These are phyloP conservation scores for Penicillium robsamsonii DNA, from an alignment of 495 filamentous ascomycete species.

Conservation along the genomic window DNA sequence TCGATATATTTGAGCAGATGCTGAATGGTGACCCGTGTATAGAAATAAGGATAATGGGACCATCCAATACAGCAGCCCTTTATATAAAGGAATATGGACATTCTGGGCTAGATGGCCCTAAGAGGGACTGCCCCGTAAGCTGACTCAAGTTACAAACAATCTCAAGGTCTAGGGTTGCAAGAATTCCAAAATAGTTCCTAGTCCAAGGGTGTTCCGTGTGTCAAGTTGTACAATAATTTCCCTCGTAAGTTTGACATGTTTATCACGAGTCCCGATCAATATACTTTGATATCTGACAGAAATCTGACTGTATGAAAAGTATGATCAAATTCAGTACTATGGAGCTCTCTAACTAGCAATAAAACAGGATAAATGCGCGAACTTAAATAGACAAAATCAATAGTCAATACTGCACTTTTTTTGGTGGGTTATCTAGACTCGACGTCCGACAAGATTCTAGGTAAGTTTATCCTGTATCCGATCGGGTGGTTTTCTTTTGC, in stretches of 20 bases:
- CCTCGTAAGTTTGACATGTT: not conserved
- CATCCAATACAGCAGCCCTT: not conserved
- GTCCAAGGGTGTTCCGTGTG: not conserved
- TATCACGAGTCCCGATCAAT: not conserved
- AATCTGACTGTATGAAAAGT: too few species aligned
- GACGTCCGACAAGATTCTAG: too few species aligned
- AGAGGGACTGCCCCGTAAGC: not conserved
- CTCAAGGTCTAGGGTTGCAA: not conserved
- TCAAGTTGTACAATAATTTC: not conserved
- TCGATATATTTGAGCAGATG: not conserved
- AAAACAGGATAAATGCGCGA: too few species aligned
- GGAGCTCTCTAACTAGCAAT: too few species aligned
- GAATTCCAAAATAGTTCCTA: not conserved
- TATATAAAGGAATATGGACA: not conserved
- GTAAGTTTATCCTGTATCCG: too few species aligned
- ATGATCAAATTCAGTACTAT: too few species aligned
- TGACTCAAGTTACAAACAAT: not conserved
- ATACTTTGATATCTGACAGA: not conserved
- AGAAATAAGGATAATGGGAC: not conserved
- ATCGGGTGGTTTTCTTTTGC: too few species aligned
- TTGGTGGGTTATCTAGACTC: too few species aligned
- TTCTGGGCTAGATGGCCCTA: not conserved
- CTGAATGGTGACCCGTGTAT: not conserved
- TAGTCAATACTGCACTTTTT: too few species aligned
- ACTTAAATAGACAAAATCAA: too few species aligned